Evolutionary conservation across 192 early-diverging fungal genomes (phyloP), one percentile per base, ranked within the genome.

Genomic region (Coemansia sp.): DNA sequence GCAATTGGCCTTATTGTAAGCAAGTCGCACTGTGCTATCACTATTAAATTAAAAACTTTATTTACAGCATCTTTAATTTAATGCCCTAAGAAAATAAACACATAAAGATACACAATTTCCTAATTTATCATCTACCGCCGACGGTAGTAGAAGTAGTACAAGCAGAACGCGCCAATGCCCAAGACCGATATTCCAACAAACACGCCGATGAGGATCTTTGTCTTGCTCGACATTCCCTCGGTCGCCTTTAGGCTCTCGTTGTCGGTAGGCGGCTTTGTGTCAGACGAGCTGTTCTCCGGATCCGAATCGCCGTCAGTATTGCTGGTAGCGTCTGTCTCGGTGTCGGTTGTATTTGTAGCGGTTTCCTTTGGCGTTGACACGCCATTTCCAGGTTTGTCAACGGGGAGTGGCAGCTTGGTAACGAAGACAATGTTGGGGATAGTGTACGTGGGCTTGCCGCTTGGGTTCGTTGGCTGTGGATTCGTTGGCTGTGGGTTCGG

Each of bases 61-160:
- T 40, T 15, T 65, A 27, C 29, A 38, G 24, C 27, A 29, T 11
- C 20, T 29, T 20, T 32, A 53, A 5, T 46, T 24, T 37, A 19
- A 41, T 25, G 24, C 12, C 10, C 31, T 36, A 45, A 19, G 41
- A 39, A 39, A 46, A 47, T 9, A 58, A 37, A 37, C 47, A 45
- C 5, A 51, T 37, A 49, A 38, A n/a, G n/a, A n/a, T n/a, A n/a
- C 7, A 32, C 37, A 47, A 37, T 22, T 41, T 3, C 29, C 29
- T 17, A 57, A 31, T 19, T 22, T 56, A 17, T 54, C 27, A 11
- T 31, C 51, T 54, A 31, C 9, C 51, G 51, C 14, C 27, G 27
- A 15, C 64, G 64, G n/a, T 64, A 61, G 38, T 57, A 75, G 73
- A 69, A 75, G 25, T 65, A 69, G 41, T 65, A 68, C 59, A 75